These are phyloP conservation scores for Schizonepeta tenuifolia DNA, from an alignment of 257 asterid genomes.

Conservation along the genomic window DNA sequence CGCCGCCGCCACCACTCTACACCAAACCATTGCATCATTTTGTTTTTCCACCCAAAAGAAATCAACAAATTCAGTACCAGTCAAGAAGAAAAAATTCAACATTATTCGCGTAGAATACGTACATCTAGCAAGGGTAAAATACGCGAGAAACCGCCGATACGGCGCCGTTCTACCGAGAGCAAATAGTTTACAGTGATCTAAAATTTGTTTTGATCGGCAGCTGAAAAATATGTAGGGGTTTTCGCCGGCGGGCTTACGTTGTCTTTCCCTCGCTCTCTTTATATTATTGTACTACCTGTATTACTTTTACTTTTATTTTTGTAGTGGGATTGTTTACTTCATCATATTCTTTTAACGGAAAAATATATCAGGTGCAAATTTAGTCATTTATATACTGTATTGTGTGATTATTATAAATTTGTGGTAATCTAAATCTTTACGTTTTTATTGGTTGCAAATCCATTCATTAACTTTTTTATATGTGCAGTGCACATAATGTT, in stretches of 20 bases:
- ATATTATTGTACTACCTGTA: not conserved
- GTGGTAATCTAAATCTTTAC: no score
- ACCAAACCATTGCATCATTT: slow-evolving; percentile 12
- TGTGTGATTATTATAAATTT: no score
- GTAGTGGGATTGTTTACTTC: not conserved
- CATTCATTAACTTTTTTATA: no score
- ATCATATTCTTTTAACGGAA: not conserved
- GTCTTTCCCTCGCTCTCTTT: slow-evolving; percentile 25
- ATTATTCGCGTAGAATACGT: not conserved
- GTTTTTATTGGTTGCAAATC: no score
- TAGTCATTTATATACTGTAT: no score
- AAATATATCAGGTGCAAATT: no score
- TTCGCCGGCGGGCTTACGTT: slow-evolving; percentile 40
- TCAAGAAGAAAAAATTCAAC: not conserved
- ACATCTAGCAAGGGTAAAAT: slow-evolving; percentile 25
- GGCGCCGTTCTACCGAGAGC: slow-evolving; percentile 21
- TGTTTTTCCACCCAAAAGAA: not conserved
- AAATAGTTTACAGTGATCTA: slow-evolving; percentile 24
- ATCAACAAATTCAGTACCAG: slow-evolving; percentile 11
- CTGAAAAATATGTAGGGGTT: slow-evolving; percentile 33
- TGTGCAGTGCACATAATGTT: no score
- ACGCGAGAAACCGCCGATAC: not conserved
- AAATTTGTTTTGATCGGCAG: slow-evolving; percentile 37
- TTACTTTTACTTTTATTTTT: not conserved
- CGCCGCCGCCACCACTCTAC: slow-evolving; percentile 33